Conservation (phyloP, 257 asterid species). For the Cinchona pubescens region DNA sequence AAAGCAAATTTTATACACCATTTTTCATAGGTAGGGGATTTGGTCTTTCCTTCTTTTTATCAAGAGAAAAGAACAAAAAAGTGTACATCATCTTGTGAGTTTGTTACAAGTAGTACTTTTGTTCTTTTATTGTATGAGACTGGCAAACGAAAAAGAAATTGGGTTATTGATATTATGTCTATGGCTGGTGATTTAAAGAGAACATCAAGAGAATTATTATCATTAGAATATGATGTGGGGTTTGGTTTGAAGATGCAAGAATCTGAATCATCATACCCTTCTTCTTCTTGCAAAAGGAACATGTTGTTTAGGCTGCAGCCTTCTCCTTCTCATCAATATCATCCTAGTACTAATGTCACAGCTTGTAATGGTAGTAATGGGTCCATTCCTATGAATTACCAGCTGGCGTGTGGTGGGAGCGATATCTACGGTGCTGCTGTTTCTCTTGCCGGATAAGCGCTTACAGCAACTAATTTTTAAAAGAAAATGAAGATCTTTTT, state of each 20-base stretch:
- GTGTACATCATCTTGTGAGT: background rate
- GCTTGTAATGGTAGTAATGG: slow-evolving; percentile 23
- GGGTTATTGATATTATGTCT: background rate
- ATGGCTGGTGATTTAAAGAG: slow-evolving; percentile 1
- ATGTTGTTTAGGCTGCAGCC: slow-evolving; percentile 19
- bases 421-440: slow-evolving; percentile 23
- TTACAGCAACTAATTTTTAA: too few species aligned
- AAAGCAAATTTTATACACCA: too few species aligned
- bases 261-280: slow-evolving; percentile 17
- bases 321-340: slow-evolving; percentile 16
- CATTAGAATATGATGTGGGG: slow-evolving; percentile 35
- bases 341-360: too few species aligned
- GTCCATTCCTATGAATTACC: slow-evolving; percentile 25
- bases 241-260: slow-evolving; percentile 53
- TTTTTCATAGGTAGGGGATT: too few species aligned
- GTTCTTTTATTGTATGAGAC: background rate
- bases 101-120: background rate
- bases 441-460: slow-evolving; percentile 22
- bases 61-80: background rate
- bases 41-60: too few species aligned
- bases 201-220: slow-evolving; percentile 1
- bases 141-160: slow-evolving; percentile 31
- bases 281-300: slow-evolving; percentile 22
- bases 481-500: too few species aligned
- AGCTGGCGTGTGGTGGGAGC: slow-evolving; percentile 14